Percentiles rank a stretch among this genome's conserved stretches.
Evolutionary conservation across 1,139 yeast genomes (phyloP).

Genomic region (Pichia sp.): DNA sequence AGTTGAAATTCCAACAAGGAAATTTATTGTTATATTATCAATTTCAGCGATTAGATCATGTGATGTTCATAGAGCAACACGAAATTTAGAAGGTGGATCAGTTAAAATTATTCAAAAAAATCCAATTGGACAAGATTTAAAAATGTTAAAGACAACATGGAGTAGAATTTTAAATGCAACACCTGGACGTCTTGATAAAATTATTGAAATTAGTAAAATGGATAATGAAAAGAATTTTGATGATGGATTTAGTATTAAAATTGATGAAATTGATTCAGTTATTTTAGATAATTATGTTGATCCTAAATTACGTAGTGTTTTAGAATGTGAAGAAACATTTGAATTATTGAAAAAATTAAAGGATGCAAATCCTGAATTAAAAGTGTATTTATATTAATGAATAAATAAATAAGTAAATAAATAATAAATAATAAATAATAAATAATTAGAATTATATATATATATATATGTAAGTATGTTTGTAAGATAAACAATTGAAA

Average conservation of each 20-base stretch:
- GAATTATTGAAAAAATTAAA: constrained; percentile 38
- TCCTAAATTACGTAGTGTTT: constrained; percentile 52
- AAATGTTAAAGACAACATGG: constrained; percentile 42
- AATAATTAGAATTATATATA: constrained; percentile 42
- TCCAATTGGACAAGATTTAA: constrained; percentile 52
- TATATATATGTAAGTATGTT: constrained; percentile 28
- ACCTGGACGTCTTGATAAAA: constrained; percentile 54
- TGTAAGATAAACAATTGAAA: not conserved
- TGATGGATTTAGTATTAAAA: constrained; percentile 28
- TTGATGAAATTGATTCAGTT: constrained; percentile 47
- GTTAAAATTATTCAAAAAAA: constrained; percentile 64
- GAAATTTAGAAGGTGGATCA: constrained; percentile 49
- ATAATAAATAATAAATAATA: not conserved
- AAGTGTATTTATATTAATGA: constrained; percentile 41
- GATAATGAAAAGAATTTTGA: constrained; percentile 10
- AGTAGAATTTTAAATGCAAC: constrained; percentile 56
- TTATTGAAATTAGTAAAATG: constrained; percentile 39
- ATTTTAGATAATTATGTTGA: constrained; percentile 65
- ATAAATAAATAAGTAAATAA: constrained; percentile 3
- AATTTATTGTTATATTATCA: constrained; percentile 52
- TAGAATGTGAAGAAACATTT: constrained; percentile 51
- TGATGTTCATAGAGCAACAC: constrained; percentile 59
- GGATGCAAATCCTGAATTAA: constrained; percentile 35
- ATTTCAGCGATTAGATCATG: constrained; percentile 71
- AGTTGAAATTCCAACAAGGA: constrained; percentile 29